Evolutionary conservation across 441 rosid species (phyloP).

Genomic region (Erodium texanum): DNA sequence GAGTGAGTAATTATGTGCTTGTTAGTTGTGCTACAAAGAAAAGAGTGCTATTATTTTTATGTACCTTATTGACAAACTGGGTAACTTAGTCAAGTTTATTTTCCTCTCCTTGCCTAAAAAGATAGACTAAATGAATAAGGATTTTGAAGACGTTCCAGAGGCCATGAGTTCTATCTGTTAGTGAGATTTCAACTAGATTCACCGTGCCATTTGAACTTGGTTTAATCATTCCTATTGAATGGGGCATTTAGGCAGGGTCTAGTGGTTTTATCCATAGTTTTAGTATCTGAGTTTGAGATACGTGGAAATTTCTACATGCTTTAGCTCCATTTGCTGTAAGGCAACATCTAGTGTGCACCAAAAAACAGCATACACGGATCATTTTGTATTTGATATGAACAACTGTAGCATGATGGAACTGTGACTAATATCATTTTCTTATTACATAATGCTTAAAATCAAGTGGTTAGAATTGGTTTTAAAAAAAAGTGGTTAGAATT

Average conservation of each 20-base stretch:
- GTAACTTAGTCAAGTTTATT: too few species aligned
- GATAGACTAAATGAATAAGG: not conserved
- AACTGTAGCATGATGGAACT: too few species aligned
- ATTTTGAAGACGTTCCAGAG: not conserved
- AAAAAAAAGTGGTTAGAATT: too few species aligned
- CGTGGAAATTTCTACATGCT: not conserved
- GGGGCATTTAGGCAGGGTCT: not conserved
- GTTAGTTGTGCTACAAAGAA: not conserved
- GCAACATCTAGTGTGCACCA: too few species aligned
- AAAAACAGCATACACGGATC: not conserved
- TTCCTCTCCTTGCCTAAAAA: not conserved
- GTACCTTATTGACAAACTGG: not conserved
- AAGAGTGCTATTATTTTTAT: not conserved
- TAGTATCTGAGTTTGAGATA: not conserved
- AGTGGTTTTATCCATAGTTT: not conserved
- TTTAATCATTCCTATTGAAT: not conserved
- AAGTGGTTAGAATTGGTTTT: too few species aligned
- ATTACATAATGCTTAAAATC: too few species aligned
- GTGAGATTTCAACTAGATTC: not conserved
- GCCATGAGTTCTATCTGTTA: not conserved
- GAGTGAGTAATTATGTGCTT: not conserved
- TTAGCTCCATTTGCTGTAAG: too few species aligned
- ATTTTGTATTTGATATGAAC: too few species aligned
- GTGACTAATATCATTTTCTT: too few species aligned
- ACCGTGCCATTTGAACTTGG: not conserved